phyloP scores from a whole-genome alignment of 345 rosid species.

The Gossypium ekmanianum region DNA sequence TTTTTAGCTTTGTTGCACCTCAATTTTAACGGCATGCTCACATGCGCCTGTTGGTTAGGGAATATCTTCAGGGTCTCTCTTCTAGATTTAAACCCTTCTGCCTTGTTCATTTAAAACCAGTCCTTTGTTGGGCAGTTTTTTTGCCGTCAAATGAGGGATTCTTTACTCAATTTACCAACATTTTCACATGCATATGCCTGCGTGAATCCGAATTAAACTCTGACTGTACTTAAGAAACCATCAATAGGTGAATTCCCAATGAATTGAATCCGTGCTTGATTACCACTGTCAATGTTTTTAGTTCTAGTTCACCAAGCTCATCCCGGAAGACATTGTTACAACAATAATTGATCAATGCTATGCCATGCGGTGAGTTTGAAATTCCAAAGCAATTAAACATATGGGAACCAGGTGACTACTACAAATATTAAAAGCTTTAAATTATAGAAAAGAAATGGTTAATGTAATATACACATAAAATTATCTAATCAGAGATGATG shows the following conservation, averaged over 20 bases:
- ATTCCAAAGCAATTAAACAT: background rate
- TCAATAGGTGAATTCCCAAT: constrained; percentile 36
- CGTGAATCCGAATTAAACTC: constrained; percentile 23
- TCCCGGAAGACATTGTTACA: constrained; percentile 31
- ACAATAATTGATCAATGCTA: background rate
- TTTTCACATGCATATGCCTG: constrained; percentile 36
- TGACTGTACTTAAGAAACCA: constrained; percentile 20
- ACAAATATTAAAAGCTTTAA: no score
- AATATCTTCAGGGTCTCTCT: constrained; percentile 44
- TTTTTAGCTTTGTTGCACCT: background rate
- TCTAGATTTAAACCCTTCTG: constrained; percentile 41
- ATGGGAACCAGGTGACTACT: background rate
- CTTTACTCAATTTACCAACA: constrained; percentile 38
- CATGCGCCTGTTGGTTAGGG: constrained; percentile 35
- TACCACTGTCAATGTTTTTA: constrained; percentile 32
- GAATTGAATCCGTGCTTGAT: constrained; percentile 27
- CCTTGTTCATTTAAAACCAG: constrained; percentile 38
- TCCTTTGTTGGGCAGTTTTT: constrained; percentile 34
- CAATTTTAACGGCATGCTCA: background rate
- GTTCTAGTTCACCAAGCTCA: constrained; percentile 25
- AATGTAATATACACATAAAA: no score
- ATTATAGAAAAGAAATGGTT: no score
- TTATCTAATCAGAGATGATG: background rate
- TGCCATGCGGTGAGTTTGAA: background rate
- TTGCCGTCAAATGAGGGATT: constrained; percentile 32